Conservation (phyloP, 495 filamentous ascomycete species). For the Neurospora sublineolata region DNA sequence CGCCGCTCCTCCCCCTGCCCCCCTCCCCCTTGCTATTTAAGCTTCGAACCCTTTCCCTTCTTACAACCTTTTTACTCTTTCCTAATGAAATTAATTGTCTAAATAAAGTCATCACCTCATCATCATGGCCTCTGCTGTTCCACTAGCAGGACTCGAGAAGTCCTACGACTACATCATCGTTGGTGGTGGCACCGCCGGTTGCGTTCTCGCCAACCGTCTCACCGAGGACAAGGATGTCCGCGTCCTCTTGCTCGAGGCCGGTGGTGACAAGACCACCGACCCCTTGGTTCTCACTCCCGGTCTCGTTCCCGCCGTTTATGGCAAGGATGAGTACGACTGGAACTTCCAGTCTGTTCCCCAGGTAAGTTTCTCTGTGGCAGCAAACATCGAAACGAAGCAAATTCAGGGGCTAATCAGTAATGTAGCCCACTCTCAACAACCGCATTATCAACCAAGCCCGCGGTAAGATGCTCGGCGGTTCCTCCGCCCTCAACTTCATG, state of each 20-base stretch:
- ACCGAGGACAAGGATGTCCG: conserved; percentile 29
- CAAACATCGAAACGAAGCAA: background rate
- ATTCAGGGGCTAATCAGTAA: conserved; percentile 2
- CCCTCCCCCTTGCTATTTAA: background rate
- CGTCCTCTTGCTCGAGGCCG: conserved; percentile 46
- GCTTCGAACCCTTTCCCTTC: background rate
- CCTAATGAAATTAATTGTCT: background rate
- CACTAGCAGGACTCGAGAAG: conserved; percentile 2
- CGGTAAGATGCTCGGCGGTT: conserved; percentile 47
- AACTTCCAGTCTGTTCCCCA: conserved; percentile 39
- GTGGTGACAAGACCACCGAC: conserved; percentile 36
- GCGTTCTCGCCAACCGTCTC: conserved; percentile 60
- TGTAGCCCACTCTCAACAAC: conserved; percentile 22
- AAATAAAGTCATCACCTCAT: background rate
- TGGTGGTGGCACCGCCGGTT: conserved; percentile 79
- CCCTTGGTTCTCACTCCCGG: conserved; percentile 37
- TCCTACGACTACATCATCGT: conserved; percentile 76
- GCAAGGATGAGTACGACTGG: conserved; percentile 45
- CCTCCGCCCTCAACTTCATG: conserved; percentile 43
- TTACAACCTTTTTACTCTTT: background rate
- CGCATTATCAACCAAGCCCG: conserved; percentile 28
- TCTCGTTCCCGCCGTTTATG: conserved; percentile 30
- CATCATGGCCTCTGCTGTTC: background rate
- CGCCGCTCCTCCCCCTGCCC: background rate
- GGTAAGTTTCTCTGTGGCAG: conserved; percentile 14